These are phyloP conservation scores for Ascochyta koolunga DNA, from an alignment of 2,329 filamentous ascomycete species.

Conservation along the genomic window DNA sequence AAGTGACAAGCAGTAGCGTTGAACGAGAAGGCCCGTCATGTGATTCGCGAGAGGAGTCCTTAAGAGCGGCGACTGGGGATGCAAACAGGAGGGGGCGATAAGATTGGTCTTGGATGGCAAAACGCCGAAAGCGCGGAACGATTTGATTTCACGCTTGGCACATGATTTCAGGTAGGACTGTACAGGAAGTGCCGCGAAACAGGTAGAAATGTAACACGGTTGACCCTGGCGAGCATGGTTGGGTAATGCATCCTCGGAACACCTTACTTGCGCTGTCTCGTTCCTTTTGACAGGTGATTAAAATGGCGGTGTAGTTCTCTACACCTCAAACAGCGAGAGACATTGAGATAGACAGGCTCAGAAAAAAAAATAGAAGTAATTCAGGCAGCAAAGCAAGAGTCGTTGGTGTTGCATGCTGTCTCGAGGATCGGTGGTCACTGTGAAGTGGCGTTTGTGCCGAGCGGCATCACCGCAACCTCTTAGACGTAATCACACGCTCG, in stretches of 20 bases:
- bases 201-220: conserved; percentile 31
- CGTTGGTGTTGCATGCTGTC: background rate
- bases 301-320: too few relatives aligned
- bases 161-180: conserved; percentile 2
- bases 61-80: background rate
- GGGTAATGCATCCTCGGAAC: conserved; percentile 14
- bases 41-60: background rate
- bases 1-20: background rate
- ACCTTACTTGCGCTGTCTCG: conserved; percentile 10
- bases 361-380: too few relatives aligned
- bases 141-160: conserved; percentile 1
- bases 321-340: background rate
- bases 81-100: conserved; percentile 1
- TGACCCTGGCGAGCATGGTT: conserved; percentile 15
- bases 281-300: conserved; percentile 5
- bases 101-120: conserved; percentile 10
- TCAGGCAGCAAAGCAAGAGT: background rate
- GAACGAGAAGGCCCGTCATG: background rate
- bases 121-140: background rate
- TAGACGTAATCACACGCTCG: conserved; percentile 2
- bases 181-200: conserved; percentile 15
- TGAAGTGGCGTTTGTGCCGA: conserved; percentile 16
- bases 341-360: background rate
- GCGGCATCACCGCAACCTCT: conserved; percentile 5
- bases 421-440: conserved; percentile 3